Conservation (phyloP, 2,329 filamentous ascomycete species). For the Rutstroemia sp. region DNA sequence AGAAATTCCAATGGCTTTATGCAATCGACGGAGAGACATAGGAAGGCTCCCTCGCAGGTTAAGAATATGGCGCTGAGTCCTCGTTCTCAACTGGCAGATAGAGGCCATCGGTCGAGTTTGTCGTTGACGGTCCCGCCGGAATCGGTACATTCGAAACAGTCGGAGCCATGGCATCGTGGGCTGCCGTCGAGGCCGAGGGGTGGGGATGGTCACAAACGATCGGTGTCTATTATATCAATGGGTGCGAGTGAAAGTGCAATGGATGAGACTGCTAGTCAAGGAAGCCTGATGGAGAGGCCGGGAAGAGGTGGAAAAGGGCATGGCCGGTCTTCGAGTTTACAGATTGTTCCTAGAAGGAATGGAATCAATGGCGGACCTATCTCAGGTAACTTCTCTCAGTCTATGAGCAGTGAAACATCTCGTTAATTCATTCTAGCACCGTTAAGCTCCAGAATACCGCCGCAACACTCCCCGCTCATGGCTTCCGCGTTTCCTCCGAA, state of each 20-base stretch:
- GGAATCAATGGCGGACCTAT: slow-evolving; percentile 33
- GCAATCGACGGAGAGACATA: slow-evolving; percentile 22
- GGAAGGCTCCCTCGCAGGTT: slow-evolving; percentile 25
- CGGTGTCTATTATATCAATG: slow-evolving; percentile 76
- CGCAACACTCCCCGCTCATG: slow-evolving; percentile 31
- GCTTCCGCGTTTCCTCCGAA: slow-evolving; percentile 26
- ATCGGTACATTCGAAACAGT: slow-evolving; percentile 10
- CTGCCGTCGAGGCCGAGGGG: slow-evolving; percentile 18
- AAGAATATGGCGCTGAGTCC: slow-evolving; percentile 41
- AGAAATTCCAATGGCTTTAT: slow-evolving; percentile 20
- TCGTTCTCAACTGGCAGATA: slow-evolving; percentile 34
- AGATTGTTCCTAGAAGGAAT: slow-evolving; percentile 52
- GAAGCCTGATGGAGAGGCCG: slow-evolving; percentile 32
- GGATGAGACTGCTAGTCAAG: slow-evolving; percentile 29
- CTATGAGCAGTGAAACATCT: not conserved
- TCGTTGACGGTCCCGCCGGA: slow-evolving; percentile 50
- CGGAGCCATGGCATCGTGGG: slow-evolving; percentile 20
- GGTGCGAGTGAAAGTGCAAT: slow-evolving; percentile 41
- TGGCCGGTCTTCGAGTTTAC: slow-evolving; percentile 72
- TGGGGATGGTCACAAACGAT: slow-evolving; percentile 63
- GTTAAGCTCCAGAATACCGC: slow-evolving; percentile 28
- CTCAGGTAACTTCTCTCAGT: slow-evolving; percentile 30
- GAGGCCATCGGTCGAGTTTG: slow-evolving; percentile 60
- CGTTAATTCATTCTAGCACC: slow-evolving; percentile 21
- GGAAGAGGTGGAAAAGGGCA: slow-evolving; percentile 57